Evolutionary conservation across 2,329 filamentous ascomycete species (phyloP), one percentile per base, ranked within the genome.

Genomic region (Coniochaeta sp.): DNA sequence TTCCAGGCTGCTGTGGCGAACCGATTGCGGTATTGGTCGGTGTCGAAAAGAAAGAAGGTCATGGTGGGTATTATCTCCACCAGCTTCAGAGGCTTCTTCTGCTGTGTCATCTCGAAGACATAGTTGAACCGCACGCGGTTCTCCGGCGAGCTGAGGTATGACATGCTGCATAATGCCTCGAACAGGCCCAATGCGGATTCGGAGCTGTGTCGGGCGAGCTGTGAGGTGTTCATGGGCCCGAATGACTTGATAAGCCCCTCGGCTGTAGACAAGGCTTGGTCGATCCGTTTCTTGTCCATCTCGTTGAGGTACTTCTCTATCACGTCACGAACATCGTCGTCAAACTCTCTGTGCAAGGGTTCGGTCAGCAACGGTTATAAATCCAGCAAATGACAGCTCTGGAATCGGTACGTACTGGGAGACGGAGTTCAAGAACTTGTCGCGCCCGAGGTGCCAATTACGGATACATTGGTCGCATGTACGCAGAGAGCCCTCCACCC

Each of bases 111-210:
- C 58, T 82, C 77, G 65, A 97, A 96, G 10, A 95, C 89, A 58
- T 79, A 82, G 64, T 96, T 87, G 64, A 97, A 96, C 57, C 84
- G 65, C 0, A 64, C 60, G 3, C 77, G 72, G 56, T 76, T 75
- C 4, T 75, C 73, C 1, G 76, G 71, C n/a, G 73, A 59, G 42
- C 70, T 77, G 55, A 96, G 75, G 63, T 95, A 90, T 1, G 86
- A 78, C 58, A 91, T 82, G 66, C 87, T 95, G 65, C 91, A 95
- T 49, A 97, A 72, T 0, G 87, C 86, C 66, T 97, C 92, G 61
- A 95, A 96, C 27, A 97, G 81, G 10, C 89, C 86, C 53, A 94
- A 80, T 49, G 95, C 79, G 6, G 89, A 82, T 26, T 80, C 72
- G 1, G 78, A 71, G 26, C 79, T 69, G 6, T 76, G 65, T 18